A percentile compares a stretch with the other conserved stretches of the same genome.
These are phyloP conservation scores for Botrytis sinoallii DNA, from an alignment of 2,329 filamentous ascomycete genomes.

Conservation along the genomic window DNA sequence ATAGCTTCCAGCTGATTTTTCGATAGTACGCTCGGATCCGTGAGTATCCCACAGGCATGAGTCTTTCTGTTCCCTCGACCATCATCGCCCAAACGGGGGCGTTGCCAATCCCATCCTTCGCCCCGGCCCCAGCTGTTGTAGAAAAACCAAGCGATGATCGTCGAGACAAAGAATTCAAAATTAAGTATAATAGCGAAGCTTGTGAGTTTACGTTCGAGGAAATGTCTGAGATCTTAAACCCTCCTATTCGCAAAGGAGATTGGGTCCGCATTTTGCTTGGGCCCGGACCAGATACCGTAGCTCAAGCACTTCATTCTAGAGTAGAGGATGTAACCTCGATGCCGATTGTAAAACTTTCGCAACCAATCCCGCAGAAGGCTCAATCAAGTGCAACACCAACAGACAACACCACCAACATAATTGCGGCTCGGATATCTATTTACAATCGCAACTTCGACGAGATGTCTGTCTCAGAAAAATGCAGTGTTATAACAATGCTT, in stretches of 20 bases:
- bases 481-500: slow-evolving; percentile 48
- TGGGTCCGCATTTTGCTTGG: slow-evolving; percentile 31
- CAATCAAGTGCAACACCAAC: slow-evolving; percentile 24
- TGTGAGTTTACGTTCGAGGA: slow-evolving; percentile 31
- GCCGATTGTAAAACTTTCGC: slow-evolving; percentile 32
- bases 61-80: slow-evolving; percentile 33
- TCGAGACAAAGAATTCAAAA: slow-evolving; percentile 9
- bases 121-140: neutral
- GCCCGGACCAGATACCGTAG: neutral
- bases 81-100: slow-evolving; percentile 1
- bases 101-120: neutral
- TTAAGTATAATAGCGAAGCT: slow-evolving; percentile 27
- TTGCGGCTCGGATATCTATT: slow-evolving; percentile 31
- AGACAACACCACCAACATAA: slow-evolving; percentile 32
- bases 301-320: slow-evolving; percentile 26
- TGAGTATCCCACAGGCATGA: slow-evolving; percentile 38
- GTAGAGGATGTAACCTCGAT: slow-evolving; percentile 32
- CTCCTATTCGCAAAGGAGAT: slow-evolving; percentile 31
- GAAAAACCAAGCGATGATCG: neutral
- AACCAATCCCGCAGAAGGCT: slow-evolving; percentile 9
- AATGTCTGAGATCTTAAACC: slow-evolving; percentile 22
- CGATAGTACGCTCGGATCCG: slow-evolving; percentile 27
- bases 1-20: slow-evolving; percentile 7
- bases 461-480: slow-evolving; percentile 46
- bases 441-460: slow-evolving; percentile 59